Percentiles rank a stretch among this genome's conserved stretches.
These are phyloP conservation scores for Cladorrhinum sp. DNA, from an alignment of 2,329 filamentous ascomycete species.

Conservation along the genomic window DNA sequence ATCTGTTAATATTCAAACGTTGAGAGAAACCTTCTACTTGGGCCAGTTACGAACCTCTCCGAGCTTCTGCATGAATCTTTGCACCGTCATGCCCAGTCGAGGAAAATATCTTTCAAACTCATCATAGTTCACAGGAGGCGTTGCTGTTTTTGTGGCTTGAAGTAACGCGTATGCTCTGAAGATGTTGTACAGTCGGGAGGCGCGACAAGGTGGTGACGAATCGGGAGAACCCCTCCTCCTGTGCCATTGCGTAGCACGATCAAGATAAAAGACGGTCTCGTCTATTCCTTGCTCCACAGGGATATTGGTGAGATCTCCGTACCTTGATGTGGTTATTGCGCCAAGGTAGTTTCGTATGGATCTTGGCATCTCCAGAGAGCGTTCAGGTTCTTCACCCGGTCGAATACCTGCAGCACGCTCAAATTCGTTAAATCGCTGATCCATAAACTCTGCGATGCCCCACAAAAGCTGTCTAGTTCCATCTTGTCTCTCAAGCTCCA, in stretches of 20 bases:
- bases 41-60: conserved; percentile 9
- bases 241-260: conserved; percentile 13
- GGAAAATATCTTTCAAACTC: conserved; percentile 9
- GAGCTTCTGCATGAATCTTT: conserved; percentile 11
- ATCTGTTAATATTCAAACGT: neutral
- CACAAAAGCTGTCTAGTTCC: neutral
- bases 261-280: conserved; percentile 15
- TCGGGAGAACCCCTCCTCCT: neutral
- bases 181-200: neutral
- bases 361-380: neutral
- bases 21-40: neutral
- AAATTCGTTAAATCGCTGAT: neutral
- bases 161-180: conserved; percentile 13
- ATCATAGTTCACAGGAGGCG: conserved; percentile 5
- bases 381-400: neutral
- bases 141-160: conserved; percentile 3
- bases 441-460: neutral
- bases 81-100: conserved; percentile 10
- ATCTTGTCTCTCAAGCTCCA: conserved; percentile 9
- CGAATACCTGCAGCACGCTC: neutral
- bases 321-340: neutral
- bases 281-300: conserved; percentile 8
- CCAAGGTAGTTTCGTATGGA: neutral
- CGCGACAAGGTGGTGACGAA: neutral
- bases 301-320: neutral